A percentile compares a stretch with the other conserved stretches of the same genome.
Conservation (phyloP, 2,329 filamentous ascomycete species). For the Sclerotinia trifoliorum region DNA sequence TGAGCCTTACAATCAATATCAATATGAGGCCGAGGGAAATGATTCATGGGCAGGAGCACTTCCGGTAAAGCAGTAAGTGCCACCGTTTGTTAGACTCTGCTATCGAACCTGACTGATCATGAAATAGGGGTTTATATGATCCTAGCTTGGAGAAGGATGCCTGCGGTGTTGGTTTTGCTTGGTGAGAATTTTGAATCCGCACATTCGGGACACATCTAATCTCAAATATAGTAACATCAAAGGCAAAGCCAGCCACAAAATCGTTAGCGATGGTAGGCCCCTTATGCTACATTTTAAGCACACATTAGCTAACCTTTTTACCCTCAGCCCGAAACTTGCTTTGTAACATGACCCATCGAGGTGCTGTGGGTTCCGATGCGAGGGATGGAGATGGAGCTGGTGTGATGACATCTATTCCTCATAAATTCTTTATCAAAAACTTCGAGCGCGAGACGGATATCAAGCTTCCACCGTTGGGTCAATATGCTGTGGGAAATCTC, state of each 20-base stretch:
- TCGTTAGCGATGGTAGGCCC: constrained; percentile 85
- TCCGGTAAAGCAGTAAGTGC: constrained; percentile 80
- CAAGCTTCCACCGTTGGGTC: constrained; percentile 80
- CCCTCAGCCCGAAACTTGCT: constrained; percentile 78
- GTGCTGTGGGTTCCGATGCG: constrained; percentile 95
- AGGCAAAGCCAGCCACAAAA: constrained; percentile 95
- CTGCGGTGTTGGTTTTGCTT: constrained; percentile 98
- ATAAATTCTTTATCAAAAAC: constrained; percentile 98
- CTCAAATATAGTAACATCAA: constrained; percentile 76
- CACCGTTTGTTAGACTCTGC: background rate
- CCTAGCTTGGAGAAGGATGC: constrained; percentile 97
- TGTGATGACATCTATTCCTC: constrained; percentile 98
- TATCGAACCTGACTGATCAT: constrained; percentile 1
- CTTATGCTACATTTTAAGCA: constrained; percentile 17
- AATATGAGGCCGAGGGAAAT: constrained; percentile 85
- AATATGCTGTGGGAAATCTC: constrained; percentile 95
- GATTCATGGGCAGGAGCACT: constrained; percentile 89
- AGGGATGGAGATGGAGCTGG: constrained; percentile 97
- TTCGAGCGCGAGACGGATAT: constrained; percentile 89
- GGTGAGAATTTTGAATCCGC: constrained; percentile 56
- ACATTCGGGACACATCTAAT: constrained; percentile 29
- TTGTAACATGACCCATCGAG: constrained; percentile 99
- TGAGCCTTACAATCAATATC: constrained; percentile 67
- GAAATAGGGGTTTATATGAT: constrained; percentile 78
- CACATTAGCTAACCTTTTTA: constrained; percentile 39